These are phyloP conservation scores for Botrytis cinerea DNA, from an alignment of 2,329 filamentous ascomycete species.

Conservation along the genomic window DNA sequence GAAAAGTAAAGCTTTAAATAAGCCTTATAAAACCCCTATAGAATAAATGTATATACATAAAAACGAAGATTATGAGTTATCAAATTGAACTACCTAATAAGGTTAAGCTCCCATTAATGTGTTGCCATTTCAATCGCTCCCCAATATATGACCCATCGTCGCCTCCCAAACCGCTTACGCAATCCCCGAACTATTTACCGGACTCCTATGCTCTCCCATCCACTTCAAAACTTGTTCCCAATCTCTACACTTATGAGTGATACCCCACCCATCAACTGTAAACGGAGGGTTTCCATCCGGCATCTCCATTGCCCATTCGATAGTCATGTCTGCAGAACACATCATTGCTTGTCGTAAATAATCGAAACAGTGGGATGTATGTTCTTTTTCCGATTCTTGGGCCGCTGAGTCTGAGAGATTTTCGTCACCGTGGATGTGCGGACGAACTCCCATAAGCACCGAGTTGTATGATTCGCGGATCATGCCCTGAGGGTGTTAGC, in stretches of 20 bases:
- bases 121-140: too few species aligned
- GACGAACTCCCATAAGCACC: background rate
- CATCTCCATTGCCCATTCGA: constrained; percentile 18
- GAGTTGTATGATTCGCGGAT: constrained; percentile 20
- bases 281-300: background rate
- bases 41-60: too few species aligned
- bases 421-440: constrained; percentile 13
- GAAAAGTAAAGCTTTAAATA: too few species aligned
- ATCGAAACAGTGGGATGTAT: constrained; percentile 22
- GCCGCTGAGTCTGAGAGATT: background rate
- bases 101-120: too few species aligned
- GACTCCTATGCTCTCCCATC: constrained; percentile 11
- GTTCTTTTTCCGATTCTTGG: background rate
- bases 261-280: constrained; percentile 23
- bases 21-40: too few species aligned
- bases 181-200: background rate
- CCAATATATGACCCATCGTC: background rate
- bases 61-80: too few species aligned
- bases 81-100: too few species aligned
- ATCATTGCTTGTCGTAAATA: constrained; percentile 24
- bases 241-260: constrained; percentile 20
- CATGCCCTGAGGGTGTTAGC: constrained; percentile 12
- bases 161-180: background rate
- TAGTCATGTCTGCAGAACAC: constrained; percentile 23
- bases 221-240: constrained; percentile 6